A percentile compares a stretch with the other conserved stretches of the same genome.
These are phyloP conservation scores for Pisolithus sp. DNA, from an alignment of 768 basidiomycete genomes.

Conservation along the genomic window DNA sequence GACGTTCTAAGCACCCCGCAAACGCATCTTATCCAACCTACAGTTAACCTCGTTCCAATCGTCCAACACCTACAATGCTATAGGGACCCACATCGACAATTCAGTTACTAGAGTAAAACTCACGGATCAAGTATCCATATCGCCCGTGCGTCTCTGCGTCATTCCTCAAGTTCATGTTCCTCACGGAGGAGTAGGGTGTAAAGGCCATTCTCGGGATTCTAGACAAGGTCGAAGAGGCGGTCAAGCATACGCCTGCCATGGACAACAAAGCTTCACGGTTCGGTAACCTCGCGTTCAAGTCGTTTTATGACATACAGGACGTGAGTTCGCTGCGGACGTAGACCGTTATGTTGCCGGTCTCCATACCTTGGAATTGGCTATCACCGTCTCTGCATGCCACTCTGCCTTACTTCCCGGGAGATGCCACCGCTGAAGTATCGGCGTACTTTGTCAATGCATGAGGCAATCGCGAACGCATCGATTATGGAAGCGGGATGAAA, in stretches of 20 bases:
- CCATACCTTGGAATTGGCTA: conserved; percentile 29
- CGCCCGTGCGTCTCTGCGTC: conserved; percentile 44
- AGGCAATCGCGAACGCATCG: conserved; percentile 89
- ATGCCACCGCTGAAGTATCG: conserved; percentile 62
- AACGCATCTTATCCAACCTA: conserved; percentile 66
- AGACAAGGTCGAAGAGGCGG: conserved; percentile 58
- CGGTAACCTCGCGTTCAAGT: conserved; percentile 94
- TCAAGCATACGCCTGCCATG: conserved; percentile 70
- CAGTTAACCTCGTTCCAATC: conserved; percentile 80
- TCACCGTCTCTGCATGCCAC: conserved; percentile 51
- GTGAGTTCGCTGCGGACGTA: conserved; percentile 32
- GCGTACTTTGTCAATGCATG: conserved; percentile 82
- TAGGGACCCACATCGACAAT: conserved; percentile 70
- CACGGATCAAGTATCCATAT: conserved; percentile 50
- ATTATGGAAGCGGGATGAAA: conserved; percentile 99
- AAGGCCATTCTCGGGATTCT: conserved; percentile 57
- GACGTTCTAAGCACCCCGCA: conserved; percentile 50
- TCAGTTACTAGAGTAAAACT: conserved; percentile 73
- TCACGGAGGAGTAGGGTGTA: conserved; percentile 46
- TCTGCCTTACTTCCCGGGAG: conserved; percentile 51
- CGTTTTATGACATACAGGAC: conserved; percentile 83
- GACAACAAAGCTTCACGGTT: conserved; percentile 90
- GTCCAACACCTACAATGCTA: conserved; percentile 60
- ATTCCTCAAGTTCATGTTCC: conserved; percentile 24
- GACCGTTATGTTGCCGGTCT: conserved; percentile 1